Evolutionary conservation across 2,329 filamentous ascomycete genomes (phyloP).

Genomic region (Apiospora rasikravindrae): DNA sequence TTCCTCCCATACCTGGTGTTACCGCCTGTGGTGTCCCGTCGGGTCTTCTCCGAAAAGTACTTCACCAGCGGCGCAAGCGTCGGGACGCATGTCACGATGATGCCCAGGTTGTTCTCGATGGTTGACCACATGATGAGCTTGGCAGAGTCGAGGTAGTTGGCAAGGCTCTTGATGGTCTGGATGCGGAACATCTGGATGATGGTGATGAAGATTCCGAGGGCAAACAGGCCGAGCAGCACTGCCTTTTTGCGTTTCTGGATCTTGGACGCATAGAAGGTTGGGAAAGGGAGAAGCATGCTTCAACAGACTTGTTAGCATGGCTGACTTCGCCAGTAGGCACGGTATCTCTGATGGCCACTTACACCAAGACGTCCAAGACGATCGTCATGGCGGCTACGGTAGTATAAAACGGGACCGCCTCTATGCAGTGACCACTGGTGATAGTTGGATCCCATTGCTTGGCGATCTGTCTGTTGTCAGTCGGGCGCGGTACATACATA

Average conservation of each 20-base stretch:
- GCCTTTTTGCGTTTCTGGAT: slow-evolving; percentile 48
- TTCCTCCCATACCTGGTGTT: slow-evolving; percentile 19
- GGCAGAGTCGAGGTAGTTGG: slow-evolving; percentile 51
- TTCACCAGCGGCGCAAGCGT: slow-evolving; percentile 47
- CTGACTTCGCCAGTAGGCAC: background rate
- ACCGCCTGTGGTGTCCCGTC: slow-evolving; percentile 26
- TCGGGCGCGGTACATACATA: slow-evolving; percentile 17
- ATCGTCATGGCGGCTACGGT: slow-evolving; percentile 47
- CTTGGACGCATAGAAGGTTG: slow-evolving; percentile 43
- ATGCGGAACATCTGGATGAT: slow-evolving; percentile 53
- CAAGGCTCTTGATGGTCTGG: slow-evolving; percentile 50
- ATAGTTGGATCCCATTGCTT: slow-evolving; percentile 50
- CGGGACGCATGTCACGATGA: slow-evolving; percentile 48
- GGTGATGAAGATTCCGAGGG: slow-evolving; percentile 51
- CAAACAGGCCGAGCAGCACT: slow-evolving; percentile 39
- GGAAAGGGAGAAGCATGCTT: slow-evolving; percentile 49
- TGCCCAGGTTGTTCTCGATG: slow-evolving; percentile 51
- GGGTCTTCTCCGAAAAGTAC: slow-evolving; percentile 39
- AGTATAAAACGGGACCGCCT: slow-evolving; percentile 49
- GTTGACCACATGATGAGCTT: slow-evolving; percentile 50
- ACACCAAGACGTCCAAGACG: slow-evolving; percentile 48
- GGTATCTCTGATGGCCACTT: slow-evolving; percentile 25
- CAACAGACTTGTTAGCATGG: background rate
- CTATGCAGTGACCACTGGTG: slow-evolving; percentile 43
- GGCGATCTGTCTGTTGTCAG: slow-evolving; percentile 30